Evolutionary conservation across 768 basidiomycete genomes (phyloP), one percentile per base, ranked within the genome.

Genomic region (Arthromyces matolae): DNA sequence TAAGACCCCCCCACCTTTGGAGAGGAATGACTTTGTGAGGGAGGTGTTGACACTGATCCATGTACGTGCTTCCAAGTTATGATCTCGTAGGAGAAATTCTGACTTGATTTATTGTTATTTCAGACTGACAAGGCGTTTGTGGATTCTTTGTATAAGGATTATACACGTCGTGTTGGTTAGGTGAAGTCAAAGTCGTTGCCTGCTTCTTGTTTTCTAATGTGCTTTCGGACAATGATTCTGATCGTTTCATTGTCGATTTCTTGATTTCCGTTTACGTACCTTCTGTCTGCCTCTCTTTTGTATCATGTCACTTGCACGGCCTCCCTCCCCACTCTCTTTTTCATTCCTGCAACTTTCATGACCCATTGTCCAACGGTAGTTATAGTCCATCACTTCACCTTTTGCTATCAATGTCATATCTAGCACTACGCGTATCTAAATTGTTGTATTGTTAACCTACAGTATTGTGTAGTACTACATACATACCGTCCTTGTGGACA

Each of bases 71-170:
- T 16, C 19, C 19, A 22, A 31, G 8, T 70, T 31, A 14, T 53
- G 18, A 24, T 29, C 22, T 33, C 28, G 23, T 38, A 25, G 14
- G 24, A 41, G 36, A 31, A 47, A 36, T 25, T 35, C 20, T 28
- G 20, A 23, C n/a, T n/a, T 51, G 35, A 58, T 42, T 49, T 44
- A 16, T 27, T 13, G 25, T 38, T 19, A 25, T 38, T 22, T 22
- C 55, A 87, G 85, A 84, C 76, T 45, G 80, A 87, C 67, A 72
- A 78, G 54, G 64, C 70, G 13, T 88, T 87, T 56, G 83, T 83
- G 49, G 83, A 88, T 53, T 64, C 68, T 31, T 71, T 85, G 37
- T 83, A 73, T 69, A 71, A 68, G 49, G 76, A 79, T 35, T 86
- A 84, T 50, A 64, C 57, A 23, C 56, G 49, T 43, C 53, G 58